Evolutionary conservation across 306 rosid species (phyloP), one percentile per base, ranked within the genome.

Genomic region (Sicyos edulis): DNA sequence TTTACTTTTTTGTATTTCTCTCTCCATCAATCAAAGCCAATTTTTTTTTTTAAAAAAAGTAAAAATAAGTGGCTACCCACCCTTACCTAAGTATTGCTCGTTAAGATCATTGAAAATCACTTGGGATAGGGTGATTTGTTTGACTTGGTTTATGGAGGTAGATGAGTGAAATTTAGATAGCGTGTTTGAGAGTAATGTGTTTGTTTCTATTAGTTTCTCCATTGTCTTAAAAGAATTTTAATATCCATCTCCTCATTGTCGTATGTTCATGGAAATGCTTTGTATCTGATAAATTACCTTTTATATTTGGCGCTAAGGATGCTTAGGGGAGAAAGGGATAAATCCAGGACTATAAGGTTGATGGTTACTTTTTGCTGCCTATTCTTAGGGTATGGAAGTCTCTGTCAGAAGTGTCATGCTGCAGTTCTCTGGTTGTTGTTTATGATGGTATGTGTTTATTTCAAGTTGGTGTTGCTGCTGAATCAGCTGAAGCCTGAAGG

Each of bases 341-440:
- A 65, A 62, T 62, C 53, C 54, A 42, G 54, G 32, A 65, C 2
- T 65, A 19, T 56, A 7, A 13, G 52, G 54, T 83, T 78, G 58
- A 77, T 53, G 15, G 69, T 64, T 75, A 65, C 76, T 75, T 80
- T 75, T 74, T 57, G 29, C 75, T 56, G 51, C 75, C 59, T 80
- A 14, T 74, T 84, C 70, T 70, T 83, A 93, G 97, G 99, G 83
- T 68, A 3, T 93, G 99, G 97, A 85, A 87, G 54, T 90, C 96
- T 74, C 72, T 87, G 3, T 83, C 79, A 1, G 84, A 81, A 26
- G 89, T 86, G 67, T 88, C 92, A 40, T 89, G 97, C 82, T 85
- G 99, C 81, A 80, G 83, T 68, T 87, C 95, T 22, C 85, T 93
- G 56, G 88, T 90, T 78, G 67, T 90, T 81, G 89, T 87, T 81